phyloP scores from a whole-genome alignment of 176 grass and related monocot species.

The Rhynchospora pubera region DNA sequence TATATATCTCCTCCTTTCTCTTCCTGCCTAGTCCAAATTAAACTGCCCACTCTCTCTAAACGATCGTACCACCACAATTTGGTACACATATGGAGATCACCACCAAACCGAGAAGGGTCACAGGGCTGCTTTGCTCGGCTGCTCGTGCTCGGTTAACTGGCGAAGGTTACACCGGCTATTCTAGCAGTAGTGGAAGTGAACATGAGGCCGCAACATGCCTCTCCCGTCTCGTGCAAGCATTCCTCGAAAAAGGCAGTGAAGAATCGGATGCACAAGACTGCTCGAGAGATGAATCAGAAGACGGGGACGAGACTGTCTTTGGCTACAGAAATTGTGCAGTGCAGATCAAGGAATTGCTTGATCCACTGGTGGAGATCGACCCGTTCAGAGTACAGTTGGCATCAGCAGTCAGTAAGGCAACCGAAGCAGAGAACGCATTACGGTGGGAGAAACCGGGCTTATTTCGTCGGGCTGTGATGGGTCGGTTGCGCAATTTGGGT shows the following conservation, averaged over 20 bases:
- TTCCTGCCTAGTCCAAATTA: not conserved
- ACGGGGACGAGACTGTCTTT: not conserved
- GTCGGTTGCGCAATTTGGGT: constrained; percentile 35
- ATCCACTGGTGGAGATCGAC: constrained; percentile 37
- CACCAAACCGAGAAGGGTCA: not conserved
- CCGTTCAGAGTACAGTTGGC: constrained; percentile 52
- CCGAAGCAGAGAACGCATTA: constrained; percentile 27
- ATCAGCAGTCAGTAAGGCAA: constrained; percentile 28
- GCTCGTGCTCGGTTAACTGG: constrained; percentile 65
- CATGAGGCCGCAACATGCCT: constrained; percentile 60
- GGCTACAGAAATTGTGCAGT: constrained; percentile 21
- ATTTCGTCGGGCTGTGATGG: constrained; percentile 48
- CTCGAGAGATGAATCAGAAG: not conserved
- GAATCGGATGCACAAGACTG: constrained; percentile 10
- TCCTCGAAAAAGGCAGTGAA: constrained; percentile 46
- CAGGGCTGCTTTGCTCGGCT: not conserved
- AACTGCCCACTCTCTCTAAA: not conserved
- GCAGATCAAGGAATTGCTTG: constrained; percentile 40
- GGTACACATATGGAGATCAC: not conserved
- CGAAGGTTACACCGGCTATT: constrained; percentile 19
- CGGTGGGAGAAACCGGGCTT: constrained; percentile 20
- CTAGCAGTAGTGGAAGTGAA: constrained; percentile 61
- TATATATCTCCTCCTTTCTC: constrained; percentile 16
- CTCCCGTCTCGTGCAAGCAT: constrained; percentile 68
- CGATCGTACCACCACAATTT: not conserved